Evolutionary conservation across 164 flowering plant genomes (phyloP), one percentile per base, ranked within the genome.

Genomic region (Aristolochia contorta): DNA sequence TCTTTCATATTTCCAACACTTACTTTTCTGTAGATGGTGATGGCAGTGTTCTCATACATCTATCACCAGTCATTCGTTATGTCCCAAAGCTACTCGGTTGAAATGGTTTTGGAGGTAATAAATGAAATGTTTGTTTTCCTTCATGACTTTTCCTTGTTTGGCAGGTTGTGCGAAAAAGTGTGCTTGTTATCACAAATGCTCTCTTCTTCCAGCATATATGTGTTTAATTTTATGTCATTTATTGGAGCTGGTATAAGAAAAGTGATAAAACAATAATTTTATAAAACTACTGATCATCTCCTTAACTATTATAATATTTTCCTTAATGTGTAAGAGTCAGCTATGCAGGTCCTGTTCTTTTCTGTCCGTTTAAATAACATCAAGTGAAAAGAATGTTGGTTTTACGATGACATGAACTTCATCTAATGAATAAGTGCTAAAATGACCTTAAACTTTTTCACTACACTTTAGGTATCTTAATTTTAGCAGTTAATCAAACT

Each of bases 1-100:
- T 3, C 5, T 16, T 7, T 56, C 6, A 51, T 24, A 32, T 45
- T 30, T 53, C 45, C 23, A 15, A 16, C 30, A 24, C 21, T 57
- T 51, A 8, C 33, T 45, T 24, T 57, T 57, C 3, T 77, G 78
- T 70, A 93, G 96, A 93, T 90, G 97, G 96, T 90, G 76, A 93
- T 93, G 99, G 99, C 96, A 0, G 95, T 88, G 22, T 90, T 93
- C 69, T 88, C 98, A 0, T 93, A 90, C 74, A 93, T 84, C 56
- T 93, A 87, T 63, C 88, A 86, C 63, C 98, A 90, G 72, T 89
- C 98, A 3, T 93, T 93, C 63, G 67, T 93, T 21, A 79, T 77
- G 47, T 67, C 83, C 32, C 82, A 84, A 58, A 83, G 78, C 74
- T 61, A 74, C 58, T 77, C 96, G 0, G 79, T 90, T 45, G 97